Evolutionary conservation across 225 moss, liverwort and hornwort genomes (phyloP), one percentile per base, ranked within the genome.

Genomic region (Pseudisothecium myosuroides): DNA sequence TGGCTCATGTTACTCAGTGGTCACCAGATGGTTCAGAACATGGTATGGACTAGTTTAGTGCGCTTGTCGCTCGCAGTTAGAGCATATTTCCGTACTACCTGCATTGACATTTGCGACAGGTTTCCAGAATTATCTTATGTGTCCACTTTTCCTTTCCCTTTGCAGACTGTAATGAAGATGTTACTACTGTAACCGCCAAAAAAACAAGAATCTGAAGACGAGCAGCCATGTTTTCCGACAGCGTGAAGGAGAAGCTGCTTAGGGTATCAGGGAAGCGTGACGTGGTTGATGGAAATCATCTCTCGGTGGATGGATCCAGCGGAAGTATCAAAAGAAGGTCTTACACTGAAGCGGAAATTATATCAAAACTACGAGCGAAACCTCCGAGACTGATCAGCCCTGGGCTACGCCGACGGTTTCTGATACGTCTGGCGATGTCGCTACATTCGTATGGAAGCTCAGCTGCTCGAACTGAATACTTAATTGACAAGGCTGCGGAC

Each of bases 371-470:
- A 26, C 47, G 82, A 89, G 62, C 81, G 74, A 93, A 93, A 66
- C 43, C 92, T 58, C 47, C 85, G 55, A 85, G 22, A 43, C 11
- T 14, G 41, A 66, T 65, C 34, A 95, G 90, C 72, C 91, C 91
- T 26, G 89, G 86, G 41, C 67, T 93, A 37, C 91, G 91, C 58
- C 93, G 93, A 76, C 84, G 89, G 54, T 95, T 95, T 88, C 88
- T 95, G 41, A 92, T 94, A 80, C 91, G 91, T 28, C 93, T 95
- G n/a, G 93, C 95, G 34, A 89, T 89, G 69, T 81, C 94, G 19
- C 91, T 95, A 18, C 94, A 94, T 88, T 84, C 92, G 56, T 95
- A 94, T 69, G 95, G 95, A 80, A 94, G 95, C 89, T 93, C 94
- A 9, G 94, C 93, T 60, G 41, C 95, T 76, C 94, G 95, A 34